phyloP scores from a whole-genome alignment of 2,329 filamentous ascomycete genomes.

The Fusarium sp. region DNA sequence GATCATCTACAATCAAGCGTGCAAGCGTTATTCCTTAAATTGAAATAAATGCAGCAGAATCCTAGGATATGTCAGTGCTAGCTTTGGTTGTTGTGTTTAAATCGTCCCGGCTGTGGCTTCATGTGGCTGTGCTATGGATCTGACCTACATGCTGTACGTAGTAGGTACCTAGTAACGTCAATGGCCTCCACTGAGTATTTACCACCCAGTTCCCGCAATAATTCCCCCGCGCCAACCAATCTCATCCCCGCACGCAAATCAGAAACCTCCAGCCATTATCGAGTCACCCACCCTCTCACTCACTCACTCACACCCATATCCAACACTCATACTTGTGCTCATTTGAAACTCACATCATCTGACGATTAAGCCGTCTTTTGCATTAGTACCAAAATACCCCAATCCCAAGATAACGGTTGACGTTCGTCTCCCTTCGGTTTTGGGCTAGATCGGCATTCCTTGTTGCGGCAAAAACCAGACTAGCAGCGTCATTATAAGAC shows the following conservation, averaged over 20 bases:
- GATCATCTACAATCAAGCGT: slow-evolving; percentile 5
- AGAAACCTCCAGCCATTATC: slow-evolving; percentile 27
- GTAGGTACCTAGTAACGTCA: slow-evolving; percentile 14
- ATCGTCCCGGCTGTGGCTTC: slow-evolving; percentile 35
- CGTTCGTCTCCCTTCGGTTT: slow-evolving; percentile 23
- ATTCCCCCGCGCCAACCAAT: slow-evolving; percentile 37
- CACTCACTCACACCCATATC: neutral
- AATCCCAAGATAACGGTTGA: slow-evolving; percentile 19
- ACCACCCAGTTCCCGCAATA: slow-evolving; percentile 11
- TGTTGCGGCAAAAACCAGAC: slow-evolving; percentile 14
- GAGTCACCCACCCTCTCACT: slow-evolving; percentile 7
- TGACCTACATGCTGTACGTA: no score
- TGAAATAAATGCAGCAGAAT: slow-evolving; percentile 6
- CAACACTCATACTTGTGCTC: neutral
- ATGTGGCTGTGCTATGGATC: slow-evolving; percentile 26
- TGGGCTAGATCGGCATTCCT: slow-evolving; percentile 36
- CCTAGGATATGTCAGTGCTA: slow-evolving; percentile 1
- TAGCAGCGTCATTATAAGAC: slow-evolving; percentile 19
- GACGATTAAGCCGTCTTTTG: slow-evolving; percentile 4
- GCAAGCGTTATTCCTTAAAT: slow-evolving; percentile 2
- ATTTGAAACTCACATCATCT: slow-evolving; percentile 7
- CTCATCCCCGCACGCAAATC: slow-evolving; percentile 36
- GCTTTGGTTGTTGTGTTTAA: slow-evolving; percentile 9
- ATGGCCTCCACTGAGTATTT: slow-evolving; percentile 13
- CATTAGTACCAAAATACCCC: slow-evolving; percentile 10